phyloP scores from a whole-genome alignment of 2,329 filamentous ascomycete species.

The Aphanoascus verrucosus region DNA sequence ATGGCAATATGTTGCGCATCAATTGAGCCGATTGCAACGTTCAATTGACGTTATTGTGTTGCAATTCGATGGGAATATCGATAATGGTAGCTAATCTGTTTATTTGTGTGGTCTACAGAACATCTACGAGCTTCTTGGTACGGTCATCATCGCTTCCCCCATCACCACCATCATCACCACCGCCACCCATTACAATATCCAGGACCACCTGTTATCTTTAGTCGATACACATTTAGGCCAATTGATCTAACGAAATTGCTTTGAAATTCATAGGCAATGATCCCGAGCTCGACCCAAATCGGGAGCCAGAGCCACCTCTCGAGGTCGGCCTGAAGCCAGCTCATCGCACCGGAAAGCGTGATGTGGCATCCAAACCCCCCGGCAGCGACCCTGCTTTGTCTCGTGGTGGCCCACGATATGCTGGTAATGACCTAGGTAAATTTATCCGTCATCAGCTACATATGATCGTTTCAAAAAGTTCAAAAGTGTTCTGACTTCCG shows the following conservation, averaged over 20 bases:
- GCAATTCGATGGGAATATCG: conserved; percentile 5
- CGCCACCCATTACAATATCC: conserved; percentile 11
- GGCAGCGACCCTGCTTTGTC: conserved; percentile 23
- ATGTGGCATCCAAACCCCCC: conserved; percentile 41
- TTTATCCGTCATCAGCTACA: not conserved
- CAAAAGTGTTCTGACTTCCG: conserved; percentile 12
- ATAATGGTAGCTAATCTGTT: conserved; percentile 19
- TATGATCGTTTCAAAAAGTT: not conserved
- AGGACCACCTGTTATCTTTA: not conserved
- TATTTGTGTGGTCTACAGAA: conserved; percentile 50
- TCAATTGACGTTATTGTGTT: conserved; percentile 2
- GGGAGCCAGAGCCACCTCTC: conserved; percentile 63
- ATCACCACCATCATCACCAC: too few species aligned
- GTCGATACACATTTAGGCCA: not conserved
- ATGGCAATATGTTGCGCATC: conserved; percentile 6
- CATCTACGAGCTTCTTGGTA: conserved; percentile 98
- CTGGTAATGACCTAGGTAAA: conserved; percentile 76
- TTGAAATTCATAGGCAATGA: conserved; percentile 48
- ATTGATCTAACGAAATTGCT: conserved; percentile 2
- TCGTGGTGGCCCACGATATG: conserved; percentile 44
- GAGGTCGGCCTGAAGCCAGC: conserved; percentile 81
- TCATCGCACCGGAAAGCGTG: conserved; percentile 73
- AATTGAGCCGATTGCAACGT: conserved; percentile 11
- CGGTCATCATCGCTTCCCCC: conserved; percentile 17
- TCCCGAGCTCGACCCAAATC: conserved; percentile 61